These are phyloP conservation scores for Xylariaceae sp. DNA, from an alignment of 2,329 filamentous ascomycete species.

Conservation along the genomic window DNA sequence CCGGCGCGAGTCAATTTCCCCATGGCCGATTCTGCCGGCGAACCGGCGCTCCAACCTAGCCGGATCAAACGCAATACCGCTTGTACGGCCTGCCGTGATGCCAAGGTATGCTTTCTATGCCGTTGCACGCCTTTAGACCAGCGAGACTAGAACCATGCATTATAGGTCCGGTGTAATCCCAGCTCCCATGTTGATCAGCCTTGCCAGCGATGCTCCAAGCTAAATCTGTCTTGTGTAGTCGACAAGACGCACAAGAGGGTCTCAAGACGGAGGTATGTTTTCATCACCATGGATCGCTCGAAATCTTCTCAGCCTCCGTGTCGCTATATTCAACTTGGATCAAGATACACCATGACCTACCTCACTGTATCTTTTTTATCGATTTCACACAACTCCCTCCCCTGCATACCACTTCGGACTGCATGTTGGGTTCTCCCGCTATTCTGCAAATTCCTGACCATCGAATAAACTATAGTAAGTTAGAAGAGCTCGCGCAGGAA, in stretches of 20 bases:
- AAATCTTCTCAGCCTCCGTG: too few species aligned
- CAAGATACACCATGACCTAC: not conserved
- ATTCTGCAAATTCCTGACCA: too few species aligned
- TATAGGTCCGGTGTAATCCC: constrained; percentile 34
- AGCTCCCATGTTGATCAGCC: constrained; percentile 25
- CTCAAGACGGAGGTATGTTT: constrained; percentile 31
- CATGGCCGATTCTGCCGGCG: constrained; percentile 20
- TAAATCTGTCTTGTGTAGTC: constrained; percentile 29
- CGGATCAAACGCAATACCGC: constrained; percentile 34
- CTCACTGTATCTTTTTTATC: not conserved
- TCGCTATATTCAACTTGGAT: not conserved
- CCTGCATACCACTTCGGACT: too few species aligned
- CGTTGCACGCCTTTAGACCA: not conserved
- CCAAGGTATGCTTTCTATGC: constrained; percentile 25
- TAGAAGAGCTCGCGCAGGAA: constrained; percentile 54
- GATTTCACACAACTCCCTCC: too few species aligned
- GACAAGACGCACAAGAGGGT: constrained; percentile 33
- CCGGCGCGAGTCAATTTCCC: constrained; percentile 14
- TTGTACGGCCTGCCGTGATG: constrained; percentile 34
- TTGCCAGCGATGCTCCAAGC: constrained; percentile 32
- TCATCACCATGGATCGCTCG: not conserved
- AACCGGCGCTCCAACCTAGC: constrained; percentile 18
- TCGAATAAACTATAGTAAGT: constrained; percentile 40
- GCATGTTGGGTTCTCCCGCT: too few species aligned
- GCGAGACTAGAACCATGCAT: not conserved